Percentiles rank a stretch among this genome's conserved stretches.
These are phyloP conservation scores for Ganoderma leucocontextum DNA, from an alignment of 1,284 basidiomycete species.

Conservation along the genomic window DNA sequence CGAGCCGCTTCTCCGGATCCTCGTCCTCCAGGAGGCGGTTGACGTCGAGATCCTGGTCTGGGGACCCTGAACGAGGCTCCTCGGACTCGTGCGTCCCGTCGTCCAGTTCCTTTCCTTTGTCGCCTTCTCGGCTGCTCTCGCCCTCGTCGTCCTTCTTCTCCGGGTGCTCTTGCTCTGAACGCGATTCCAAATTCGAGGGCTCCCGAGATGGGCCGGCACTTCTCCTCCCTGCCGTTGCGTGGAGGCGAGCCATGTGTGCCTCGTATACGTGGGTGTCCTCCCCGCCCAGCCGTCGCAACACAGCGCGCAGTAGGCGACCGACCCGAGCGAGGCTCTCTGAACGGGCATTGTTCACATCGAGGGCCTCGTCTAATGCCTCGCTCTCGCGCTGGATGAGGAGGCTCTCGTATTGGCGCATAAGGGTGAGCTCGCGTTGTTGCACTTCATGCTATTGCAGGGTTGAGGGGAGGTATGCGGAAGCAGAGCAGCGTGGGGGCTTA, in stretches of 20 bases:
- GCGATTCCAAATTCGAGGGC: background rate
- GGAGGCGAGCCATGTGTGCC: slow-evolving; percentile 23
- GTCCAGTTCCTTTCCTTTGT: slow-evolving; percentile 36
- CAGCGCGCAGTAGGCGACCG: slow-evolving; percentile 76
- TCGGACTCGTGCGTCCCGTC: slow-evolving; percentile 12
- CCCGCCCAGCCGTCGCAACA: slow-evolving; percentile 78
- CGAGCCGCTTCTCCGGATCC: slow-evolving; percentile 40
- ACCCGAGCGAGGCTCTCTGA: slow-evolving; percentile 79
- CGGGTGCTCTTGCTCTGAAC: background rate
- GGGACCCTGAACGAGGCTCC: background rate
- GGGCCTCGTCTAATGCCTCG: slow-evolving; percentile 68
- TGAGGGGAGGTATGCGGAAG: slow-evolving; percentile 18
- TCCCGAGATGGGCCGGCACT: slow-evolving; percentile 1
- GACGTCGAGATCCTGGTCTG: slow-evolving; percentile 12
- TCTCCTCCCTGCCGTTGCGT: background rate
- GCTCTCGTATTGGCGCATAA: slow-evolving; percentile 92
- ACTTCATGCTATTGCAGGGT: slow-evolving; percentile 78
- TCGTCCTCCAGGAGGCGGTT: slow-evolving; percentile 31
- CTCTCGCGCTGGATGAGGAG: slow-evolving; percentile 83
- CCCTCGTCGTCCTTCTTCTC: slow-evolving; percentile 27
- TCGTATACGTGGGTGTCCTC: slow-evolving; percentile 59
- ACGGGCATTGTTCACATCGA: slow-evolving; percentile 69
- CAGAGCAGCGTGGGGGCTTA: slow-evolving; percentile 50
- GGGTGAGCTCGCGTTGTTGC: slow-evolving; percentile 90
- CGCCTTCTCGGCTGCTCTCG: slow-evolving; percentile 42